Base-by-base conservation (phyloP, 192 early-diverging fungal species). In the Coemansia furcata region DNA sequence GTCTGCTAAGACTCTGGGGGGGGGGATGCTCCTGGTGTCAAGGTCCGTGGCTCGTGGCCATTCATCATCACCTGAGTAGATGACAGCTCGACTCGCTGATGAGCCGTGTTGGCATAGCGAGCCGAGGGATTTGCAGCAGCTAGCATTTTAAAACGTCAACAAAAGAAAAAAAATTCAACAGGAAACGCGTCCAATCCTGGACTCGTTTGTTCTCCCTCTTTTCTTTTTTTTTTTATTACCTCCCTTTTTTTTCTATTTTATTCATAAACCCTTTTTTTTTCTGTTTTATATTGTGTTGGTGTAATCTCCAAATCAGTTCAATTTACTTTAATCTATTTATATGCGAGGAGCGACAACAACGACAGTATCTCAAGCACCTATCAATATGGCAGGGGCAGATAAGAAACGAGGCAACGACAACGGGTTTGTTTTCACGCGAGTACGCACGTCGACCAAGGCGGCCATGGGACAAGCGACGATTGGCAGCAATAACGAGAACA, bases 391-490 rank as follows among this genome's bases (percentile, higher is more conserved):
- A 14, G n/a, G 26, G 26, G 14, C n/a, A 3, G 50, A 54, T n/a
- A 46, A 54, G 40, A 39, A 17, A 10, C 58, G 60, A 33, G 80
- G 69, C 39, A 78, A 78, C 60, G 80, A 83, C 69, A 54, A 83
- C 35, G 80, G 80, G 1, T 83, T 83, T 75, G 59, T 78, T 52
- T 83, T 83, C 36, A 70, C 57, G 6, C 75, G 80, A 23, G 72
- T 66, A 30, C 63, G 62, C 55, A 0, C 43, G 2, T 8, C 35
- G 32, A 29, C n/a, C 17, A 15, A 26, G 11, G 2, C 54, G 4
- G 37, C 65, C 39, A 44, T 33, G 33, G 26, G 10, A 19, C 15
- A 54, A 60, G 36, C 37, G 21, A 35, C 49, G 17, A 21, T n/a
- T 19, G 8, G 29, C 23, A 47, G 19, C 44, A 47, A 21, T 9